phyloP scores from a whole-genome alignment of 73 alveolate genomes.

The Blepharisma stoltei region DNA sequence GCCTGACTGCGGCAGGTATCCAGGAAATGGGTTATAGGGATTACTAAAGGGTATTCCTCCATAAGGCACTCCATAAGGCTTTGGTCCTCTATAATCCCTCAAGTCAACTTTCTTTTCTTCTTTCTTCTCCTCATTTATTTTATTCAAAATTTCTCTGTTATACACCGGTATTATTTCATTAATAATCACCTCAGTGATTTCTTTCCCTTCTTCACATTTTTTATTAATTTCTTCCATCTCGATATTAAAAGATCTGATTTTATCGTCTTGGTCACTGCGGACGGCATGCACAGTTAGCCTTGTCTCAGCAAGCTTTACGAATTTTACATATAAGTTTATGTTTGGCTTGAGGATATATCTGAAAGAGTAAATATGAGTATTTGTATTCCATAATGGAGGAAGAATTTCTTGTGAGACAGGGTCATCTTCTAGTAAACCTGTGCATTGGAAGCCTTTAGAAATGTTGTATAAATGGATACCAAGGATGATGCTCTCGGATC shows the following conservation, averaged over 20 bases:
- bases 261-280: constrained; percentile 18
- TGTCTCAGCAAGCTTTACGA: not conserved
- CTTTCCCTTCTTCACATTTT: too few species aligned
- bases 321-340: not conserved
- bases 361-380: not conserved
- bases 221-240: not conserved
- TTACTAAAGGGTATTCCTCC: not conserved
- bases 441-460: not conserved
- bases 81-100: not conserved
- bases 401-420: not conserved
- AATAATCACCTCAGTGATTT: too few species aligned
- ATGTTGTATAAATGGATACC: not conserved
- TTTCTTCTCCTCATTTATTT: not conserved
- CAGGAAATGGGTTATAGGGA: not conserved
- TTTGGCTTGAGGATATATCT: not conserved
- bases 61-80: not conserved
- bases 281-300: not conserved
- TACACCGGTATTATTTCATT: not conserved
- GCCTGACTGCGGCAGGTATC: not conserved
- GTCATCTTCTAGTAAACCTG: not conserved
- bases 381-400: not conserved
- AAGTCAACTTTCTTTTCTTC: not conserved
- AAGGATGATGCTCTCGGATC: not conserved
- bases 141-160: not conserved
- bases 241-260: not conserved